phyloP scores from a whole-genome alignment of 345 rosid species.

The Dipteronia dyeriana region DNA sequence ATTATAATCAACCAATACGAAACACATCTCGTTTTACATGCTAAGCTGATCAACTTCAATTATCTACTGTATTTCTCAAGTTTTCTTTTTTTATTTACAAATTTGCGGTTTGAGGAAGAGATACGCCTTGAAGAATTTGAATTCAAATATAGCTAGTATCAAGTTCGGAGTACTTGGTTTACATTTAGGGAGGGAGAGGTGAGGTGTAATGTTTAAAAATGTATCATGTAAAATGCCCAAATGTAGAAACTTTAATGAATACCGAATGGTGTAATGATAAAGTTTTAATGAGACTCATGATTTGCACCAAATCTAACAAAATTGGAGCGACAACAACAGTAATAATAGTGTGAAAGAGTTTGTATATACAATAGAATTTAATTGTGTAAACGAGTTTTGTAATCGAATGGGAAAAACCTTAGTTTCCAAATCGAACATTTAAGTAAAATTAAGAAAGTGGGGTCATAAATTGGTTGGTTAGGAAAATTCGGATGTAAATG shows the following conservation, averaged over 20 bases:
- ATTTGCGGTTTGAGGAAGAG: too few species aligned
- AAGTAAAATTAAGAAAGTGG: background rate
- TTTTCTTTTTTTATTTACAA: too few species aligned
- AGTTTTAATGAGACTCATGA: background rate
- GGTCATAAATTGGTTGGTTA: background rate
- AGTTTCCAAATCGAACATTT: background rate
- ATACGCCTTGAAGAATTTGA: too few species aligned
- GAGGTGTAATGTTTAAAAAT: too few species aligned
- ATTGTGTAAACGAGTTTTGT: background rate
- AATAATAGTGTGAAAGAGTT: background rate
- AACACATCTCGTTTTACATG: background rate
- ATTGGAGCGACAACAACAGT: background rate
- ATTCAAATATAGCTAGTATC: too few species aligned
- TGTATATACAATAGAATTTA: background rate
- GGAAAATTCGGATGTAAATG: too few species aligned
- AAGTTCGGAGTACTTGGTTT: too few species aligned
- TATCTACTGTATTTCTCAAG: background rate
- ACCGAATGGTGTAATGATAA: background rate
- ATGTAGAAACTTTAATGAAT: too few species aligned
- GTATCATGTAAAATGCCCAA: too few species aligned
- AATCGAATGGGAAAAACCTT: background rate
- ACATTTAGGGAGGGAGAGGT: too few species aligned
- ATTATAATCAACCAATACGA: background rate
- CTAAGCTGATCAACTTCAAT: background rate
- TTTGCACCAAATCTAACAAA: background rate